These are phyloP conservation scores for Euphorbia tirucalli DNA, from an alignment of 345 rosid genomes.

Conservation along the genomic window DNA sequence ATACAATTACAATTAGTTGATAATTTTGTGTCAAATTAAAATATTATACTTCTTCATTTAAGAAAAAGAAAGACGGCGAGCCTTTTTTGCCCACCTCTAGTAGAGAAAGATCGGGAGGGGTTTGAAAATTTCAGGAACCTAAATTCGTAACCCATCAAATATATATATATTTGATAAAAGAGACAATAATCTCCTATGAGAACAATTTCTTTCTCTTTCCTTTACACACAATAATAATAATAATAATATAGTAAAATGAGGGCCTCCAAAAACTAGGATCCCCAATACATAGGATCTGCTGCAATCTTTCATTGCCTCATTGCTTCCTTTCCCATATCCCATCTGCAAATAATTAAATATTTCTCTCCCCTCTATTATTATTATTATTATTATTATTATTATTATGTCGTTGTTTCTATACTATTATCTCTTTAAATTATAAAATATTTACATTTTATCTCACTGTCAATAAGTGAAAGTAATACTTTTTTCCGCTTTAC, in stretches of 20 bases:
- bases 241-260: not conserved
- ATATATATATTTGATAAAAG: not conserved
- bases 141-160: conserved; percentile 7
- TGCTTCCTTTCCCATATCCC: conserved; percentile 17
- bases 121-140: conserved; percentile 5
- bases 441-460: not conserved
- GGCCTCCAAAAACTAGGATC: conserved; percentile 36
- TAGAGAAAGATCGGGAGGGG: too few relatives aligned
- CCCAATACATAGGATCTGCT: conserved; percentile 44
- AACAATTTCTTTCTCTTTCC: not conserved
- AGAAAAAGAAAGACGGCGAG: too few relatives aligned
- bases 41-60: too few relatives aligned
- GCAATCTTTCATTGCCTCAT: conserved; percentile 38
- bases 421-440: too few relatives aligned
- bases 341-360: not conserved
- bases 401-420: too few relatives aligned
- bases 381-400: too few relatives aligned
- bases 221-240: too few relatives aligned
- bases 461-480: not conserved
- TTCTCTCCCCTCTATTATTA: conserved; percentile 41
- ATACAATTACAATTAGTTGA: too few relatives aligned
- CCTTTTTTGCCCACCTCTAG: too few relatives aligned
- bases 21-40: too few relatives aligned
- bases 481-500: too few relatives aligned
- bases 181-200: conserved; percentile 18